A percentile compares a stretch with the other conserved stretches of the same genome.
Evolutionary conservation across 148 eudicot species (phyloP).

Genomic region (Nepenthes gracilis): DNA sequence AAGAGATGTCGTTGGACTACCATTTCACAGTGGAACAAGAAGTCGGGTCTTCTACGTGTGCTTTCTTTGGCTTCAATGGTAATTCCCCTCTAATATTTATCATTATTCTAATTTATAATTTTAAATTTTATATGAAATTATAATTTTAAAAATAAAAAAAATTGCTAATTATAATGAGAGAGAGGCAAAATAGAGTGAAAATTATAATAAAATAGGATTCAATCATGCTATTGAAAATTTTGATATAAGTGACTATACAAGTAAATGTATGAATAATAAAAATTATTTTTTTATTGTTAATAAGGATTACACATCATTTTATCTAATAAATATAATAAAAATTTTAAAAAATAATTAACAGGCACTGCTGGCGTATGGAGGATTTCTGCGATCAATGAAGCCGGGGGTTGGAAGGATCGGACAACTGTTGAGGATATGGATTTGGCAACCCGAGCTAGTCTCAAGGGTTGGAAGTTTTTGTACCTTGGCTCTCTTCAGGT

Average conservation of each 20-base stretch:
- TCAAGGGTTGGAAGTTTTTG: conserved; percentile 32
- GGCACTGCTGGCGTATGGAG: conserved; percentile 42
- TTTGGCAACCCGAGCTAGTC: conserved; percentile 23
- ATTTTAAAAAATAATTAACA: conserved; percentile 1
- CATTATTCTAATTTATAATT: neutral
- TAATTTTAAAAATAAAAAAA: neutral
- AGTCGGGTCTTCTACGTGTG: conserved; percentile 33
- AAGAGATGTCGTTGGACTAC: conserved; percentile 37
- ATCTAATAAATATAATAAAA: too few species aligned
- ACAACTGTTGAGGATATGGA: conserved; percentile 40
- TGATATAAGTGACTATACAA: too few species aligned
- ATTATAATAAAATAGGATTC: too few species aligned
- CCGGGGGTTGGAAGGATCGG: conserved; percentile 37
- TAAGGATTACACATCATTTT: too few species aligned
- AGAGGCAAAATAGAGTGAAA: too few species aligned
- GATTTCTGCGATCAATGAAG: conserved; percentile 28
- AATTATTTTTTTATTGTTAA: too few species aligned
- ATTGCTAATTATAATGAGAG: too few species aligned
- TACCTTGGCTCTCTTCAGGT: conserved; percentile 20
- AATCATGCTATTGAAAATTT: too few species aligned
- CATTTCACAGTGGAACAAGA: conserved; percentile 39
- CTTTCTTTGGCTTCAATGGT: conserved; percentile 39
- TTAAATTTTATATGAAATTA: neutral
- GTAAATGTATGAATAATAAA: too few species aligned
- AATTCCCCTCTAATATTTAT: too few species aligned